Conservation (phyloP, 2,329 filamentous ascomycete species). For the Fusarium nanum region DNA sequence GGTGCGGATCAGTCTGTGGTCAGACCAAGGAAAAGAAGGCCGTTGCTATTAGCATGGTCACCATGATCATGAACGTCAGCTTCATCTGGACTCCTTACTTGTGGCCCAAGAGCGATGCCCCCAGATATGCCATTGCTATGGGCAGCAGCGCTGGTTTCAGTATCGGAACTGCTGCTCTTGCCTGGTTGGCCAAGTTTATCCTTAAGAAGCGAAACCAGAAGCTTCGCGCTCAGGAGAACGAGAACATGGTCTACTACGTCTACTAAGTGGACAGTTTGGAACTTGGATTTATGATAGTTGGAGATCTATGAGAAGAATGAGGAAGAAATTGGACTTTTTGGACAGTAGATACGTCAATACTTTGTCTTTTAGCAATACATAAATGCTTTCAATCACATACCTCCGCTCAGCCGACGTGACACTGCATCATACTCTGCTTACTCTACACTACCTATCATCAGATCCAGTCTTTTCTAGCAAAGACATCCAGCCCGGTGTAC, state of each 20-base stretch:
- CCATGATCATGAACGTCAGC: conserved; percentile 45
- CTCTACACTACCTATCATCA: not conserved
- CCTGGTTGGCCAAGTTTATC: conserved; percentile 54
- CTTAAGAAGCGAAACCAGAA: conserved; percentile 53
- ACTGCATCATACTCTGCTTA: not conserved
- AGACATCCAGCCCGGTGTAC: not conserved
- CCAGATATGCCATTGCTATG: conserved; percentile 42
- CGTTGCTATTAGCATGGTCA: conserved; percentile 54
- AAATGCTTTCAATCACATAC: not conserved
- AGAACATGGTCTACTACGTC: conserved; percentile 48
- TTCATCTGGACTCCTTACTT: conserved; percentile 47
- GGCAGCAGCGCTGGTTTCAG: conserved; percentile 44
- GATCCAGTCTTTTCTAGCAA: not conserved
- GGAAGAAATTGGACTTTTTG: not conserved
- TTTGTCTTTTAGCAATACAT: conserved; percentile 6
- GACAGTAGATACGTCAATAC: conserved; percentile 31
- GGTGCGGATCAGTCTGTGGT: conserved; percentile 56
- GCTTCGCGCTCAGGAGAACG: conserved; percentile 44
- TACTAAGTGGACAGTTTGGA: conserved; percentile 27
- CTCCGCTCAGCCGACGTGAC: not conserved
- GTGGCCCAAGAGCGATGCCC: conserved; percentile 42
- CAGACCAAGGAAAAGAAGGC: conserved; percentile 64
- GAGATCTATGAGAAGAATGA: not conserved
- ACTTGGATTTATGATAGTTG: not conserved
- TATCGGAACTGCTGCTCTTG: conserved; percentile 53